Percentiles rank a stretch among this genome's conserved stretches.
Conservation (phyloP, 495 filamentous ascomycete species). For the Aspergillus ellipticus region DNA sequence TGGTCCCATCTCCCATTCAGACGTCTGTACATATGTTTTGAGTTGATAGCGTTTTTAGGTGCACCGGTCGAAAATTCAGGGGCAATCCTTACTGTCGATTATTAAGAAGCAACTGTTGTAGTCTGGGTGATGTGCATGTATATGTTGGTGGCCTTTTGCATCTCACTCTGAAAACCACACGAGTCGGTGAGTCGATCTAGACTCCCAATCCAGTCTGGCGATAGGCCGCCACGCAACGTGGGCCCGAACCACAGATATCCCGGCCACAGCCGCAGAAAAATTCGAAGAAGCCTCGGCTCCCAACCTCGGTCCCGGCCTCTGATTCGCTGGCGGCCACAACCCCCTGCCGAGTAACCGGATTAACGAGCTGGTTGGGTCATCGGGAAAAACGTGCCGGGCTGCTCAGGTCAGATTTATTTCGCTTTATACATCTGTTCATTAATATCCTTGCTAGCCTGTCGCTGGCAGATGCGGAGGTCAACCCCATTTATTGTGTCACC, state of each 20-base stretch:
- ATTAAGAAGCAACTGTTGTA: too few relatives aligned
- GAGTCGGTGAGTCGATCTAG: too few relatives aligned
- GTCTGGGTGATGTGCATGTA: too few relatives aligned
- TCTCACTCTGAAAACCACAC: too few relatives aligned
- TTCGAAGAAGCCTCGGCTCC: background rate
- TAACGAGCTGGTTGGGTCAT: background rate
- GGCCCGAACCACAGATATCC: background rate
- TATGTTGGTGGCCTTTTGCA: too few relatives aligned
- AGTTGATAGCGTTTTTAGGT: too few relatives aligned
- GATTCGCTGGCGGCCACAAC: background rate
- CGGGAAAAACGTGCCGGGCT: background rate
- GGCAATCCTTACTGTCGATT: too few relatives aligned
- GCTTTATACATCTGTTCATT: background rate
- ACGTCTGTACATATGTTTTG: too few relatives aligned
- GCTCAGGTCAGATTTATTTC: background rate
- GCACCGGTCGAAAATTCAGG: too few relatives aligned
- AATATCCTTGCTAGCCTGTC: background rate
- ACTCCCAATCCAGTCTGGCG: too few relatives aligned
- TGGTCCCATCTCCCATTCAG: background rate
- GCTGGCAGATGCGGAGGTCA: background rate
- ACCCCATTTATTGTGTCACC: background rate
- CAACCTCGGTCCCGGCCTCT: background rate
- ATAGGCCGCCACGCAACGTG: too few relatives aligned
- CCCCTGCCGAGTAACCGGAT: background rate
- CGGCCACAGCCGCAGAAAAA: background rate